Percentiles rank a stretch among this genome's conserved stretches.
Evolutionary conservation across 345 rosid species (phyloP).

Genomic region (Jatropha curcas): DNA sequence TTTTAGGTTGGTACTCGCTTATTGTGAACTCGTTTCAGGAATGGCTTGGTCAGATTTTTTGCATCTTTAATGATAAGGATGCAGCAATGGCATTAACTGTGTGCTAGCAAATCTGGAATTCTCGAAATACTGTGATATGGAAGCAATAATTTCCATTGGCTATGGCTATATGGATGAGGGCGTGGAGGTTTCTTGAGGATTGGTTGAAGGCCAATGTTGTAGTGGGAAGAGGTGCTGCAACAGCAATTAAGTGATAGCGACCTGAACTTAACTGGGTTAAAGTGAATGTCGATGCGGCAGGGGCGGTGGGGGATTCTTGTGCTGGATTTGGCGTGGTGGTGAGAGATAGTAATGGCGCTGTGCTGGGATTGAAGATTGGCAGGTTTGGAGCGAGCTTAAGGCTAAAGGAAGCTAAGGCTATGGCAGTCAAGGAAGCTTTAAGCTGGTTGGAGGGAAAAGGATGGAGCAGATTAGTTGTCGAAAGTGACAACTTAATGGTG

Average conservation of each 20-base stretch:
- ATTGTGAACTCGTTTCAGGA: neutral
- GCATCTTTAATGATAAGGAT: neutral
- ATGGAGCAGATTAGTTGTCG: neutral
- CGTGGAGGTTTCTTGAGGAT: neutral
- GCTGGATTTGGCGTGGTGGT: neutral
- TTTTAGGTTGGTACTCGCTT: neutral
- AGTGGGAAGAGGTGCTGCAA: neutral
- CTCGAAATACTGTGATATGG: neutral
- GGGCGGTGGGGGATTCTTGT: neutral
- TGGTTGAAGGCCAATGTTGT: neutral
- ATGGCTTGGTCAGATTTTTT: neutral
- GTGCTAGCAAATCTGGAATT: neutral
- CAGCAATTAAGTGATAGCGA: neutral
- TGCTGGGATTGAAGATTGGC: neutral
- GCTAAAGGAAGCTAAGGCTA: neutral
- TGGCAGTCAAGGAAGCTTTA: neutral
- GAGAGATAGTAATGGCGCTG: neutral
- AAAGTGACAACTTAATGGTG: neutral
- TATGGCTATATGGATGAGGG: neutral
- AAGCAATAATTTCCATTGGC: neutral
- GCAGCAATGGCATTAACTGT: neutral
- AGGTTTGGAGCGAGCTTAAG: neutral
- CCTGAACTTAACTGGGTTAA: neutral
- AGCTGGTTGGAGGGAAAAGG: neutral
- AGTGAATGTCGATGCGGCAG: neutral